Evolutionary conservation across 2,329 filamentous ascomycete genomes (phyloP), one percentile per base, ranked within the genome.

Genomic region (Trichoderma endophyticum): DNA sequence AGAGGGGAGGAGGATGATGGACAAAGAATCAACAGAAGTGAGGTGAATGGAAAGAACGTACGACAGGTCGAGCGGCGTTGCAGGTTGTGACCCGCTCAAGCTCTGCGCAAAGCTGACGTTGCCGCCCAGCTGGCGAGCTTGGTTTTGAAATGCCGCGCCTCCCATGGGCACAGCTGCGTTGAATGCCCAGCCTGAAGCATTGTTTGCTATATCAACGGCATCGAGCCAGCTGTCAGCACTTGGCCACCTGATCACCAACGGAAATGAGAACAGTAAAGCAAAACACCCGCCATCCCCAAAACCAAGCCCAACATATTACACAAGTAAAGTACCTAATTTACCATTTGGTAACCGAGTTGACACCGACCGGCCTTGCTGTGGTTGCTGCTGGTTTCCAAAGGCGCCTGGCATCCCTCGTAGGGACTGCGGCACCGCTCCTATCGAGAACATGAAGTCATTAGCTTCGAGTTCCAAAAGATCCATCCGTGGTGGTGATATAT

Each of bases 81-180:
- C 83, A 76, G 88, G 86, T 80, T 90, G 89, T 72, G 89, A 90
- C 74, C 88, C 88, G 77, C 86, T 86, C 77, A 91, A 82, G 78
- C 88, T 91, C 79, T 91, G 89, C 63, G 89, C 89, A 81, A 91
- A 91, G 80, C 89, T 91, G 72, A 89, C 83, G 79, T 87, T 89
- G 76, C 88, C 84, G 74, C 86, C 85, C 77, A 89, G 81, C 82
- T 89, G 86, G 77, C 87, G 84, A 70, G 83, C 80, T 64, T 85
- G 83, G 74, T 84, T 88, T 77, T 85, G 87, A 71, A 89, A 83
- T 57, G 84, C 83, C 77, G 84, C 85, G 76, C 83, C 82, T 72
- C 88, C 86, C 86, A 91, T 90, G 30, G 89, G 88, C 77, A 90
- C 84, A 75, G 85, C 87, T 71, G 86, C 86, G 73, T 88, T 87